phyloP scores from a whole-genome alignment of 2,329 filamentous ascomycete species.

The Pseudocercospora fijiensis region DNA sequence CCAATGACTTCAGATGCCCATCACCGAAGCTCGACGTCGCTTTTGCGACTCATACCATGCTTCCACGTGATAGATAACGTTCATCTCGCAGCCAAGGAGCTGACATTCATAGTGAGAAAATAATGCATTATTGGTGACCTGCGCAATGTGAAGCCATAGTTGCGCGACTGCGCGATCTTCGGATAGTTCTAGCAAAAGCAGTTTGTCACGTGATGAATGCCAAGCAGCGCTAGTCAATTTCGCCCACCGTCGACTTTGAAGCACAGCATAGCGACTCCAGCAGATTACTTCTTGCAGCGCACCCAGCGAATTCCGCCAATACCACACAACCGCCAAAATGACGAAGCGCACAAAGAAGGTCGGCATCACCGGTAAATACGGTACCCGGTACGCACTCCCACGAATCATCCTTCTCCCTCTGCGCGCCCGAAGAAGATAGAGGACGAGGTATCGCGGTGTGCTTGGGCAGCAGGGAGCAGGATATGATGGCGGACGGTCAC shows the following conservation, averaged over 20 bases:
- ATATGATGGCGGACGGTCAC: not conserved
- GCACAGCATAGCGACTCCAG: not conserved
- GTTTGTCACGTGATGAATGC: not conserved
- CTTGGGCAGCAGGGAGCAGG: constrained; percentile 1
- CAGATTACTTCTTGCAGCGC: constrained; percentile 14
- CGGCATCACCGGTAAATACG: constrained; percentile 98
- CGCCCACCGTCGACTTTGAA: constrained; percentile 14
- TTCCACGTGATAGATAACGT: not conserved
- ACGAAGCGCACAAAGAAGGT: constrained; percentile 98
- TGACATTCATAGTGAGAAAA: not conserved
- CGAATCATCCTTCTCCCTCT: constrained; percentile 12
- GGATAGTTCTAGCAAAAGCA: not conserved
- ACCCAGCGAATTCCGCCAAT: constrained; percentile 18
- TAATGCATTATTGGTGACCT: not conserved
- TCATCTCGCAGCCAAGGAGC: not conserved
- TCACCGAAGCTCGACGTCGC: not conserved
- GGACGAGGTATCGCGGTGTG: not conserved
- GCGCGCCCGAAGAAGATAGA: constrained; percentile 15
- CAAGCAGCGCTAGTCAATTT: not conserved
- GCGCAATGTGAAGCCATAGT: not conserved
- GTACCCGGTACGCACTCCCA: constrained; percentile 71
- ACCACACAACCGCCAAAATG: constrained; percentile 61
- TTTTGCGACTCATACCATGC: not conserved
- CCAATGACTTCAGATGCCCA: not conserved
- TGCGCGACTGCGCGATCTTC: not conserved